phyloP scores from a whole-genome alignment of 257 asterid genomes.

The Catharanthus roseus region DNA sequence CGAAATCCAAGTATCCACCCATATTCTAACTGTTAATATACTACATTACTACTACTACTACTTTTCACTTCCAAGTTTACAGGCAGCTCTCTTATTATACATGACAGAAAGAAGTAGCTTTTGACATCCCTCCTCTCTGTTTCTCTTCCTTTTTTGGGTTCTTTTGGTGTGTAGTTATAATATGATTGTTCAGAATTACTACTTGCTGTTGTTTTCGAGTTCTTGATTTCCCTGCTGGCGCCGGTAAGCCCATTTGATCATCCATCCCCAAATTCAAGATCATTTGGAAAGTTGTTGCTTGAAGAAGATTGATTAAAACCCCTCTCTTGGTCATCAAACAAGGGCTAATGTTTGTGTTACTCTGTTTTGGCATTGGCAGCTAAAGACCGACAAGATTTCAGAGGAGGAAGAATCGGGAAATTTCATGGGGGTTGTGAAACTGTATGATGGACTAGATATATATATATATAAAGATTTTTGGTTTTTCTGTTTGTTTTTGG shows the following conservation, averaged over 20 bases:
- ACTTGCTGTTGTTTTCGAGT: conserved; percentile 25
- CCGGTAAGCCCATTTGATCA: neutral
- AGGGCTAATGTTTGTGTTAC: conserved; percentile 8
- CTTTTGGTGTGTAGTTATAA: conserved; percentile 37
- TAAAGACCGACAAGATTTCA: conserved; percentile 25
- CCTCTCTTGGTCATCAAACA: neutral
- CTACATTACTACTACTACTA: conserved; percentile 24
- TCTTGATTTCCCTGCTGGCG: conserved; percentile 26
- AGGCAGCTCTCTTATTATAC: conserved; percentile 22
- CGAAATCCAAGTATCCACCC: too few relatives aligned
- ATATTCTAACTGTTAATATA: conserved; percentile 33
- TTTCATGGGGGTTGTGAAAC: conserved; percentile 45
- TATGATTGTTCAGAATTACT: conserved; percentile 36
- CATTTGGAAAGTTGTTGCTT: conserved; percentile 1
- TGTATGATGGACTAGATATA: conserved; percentile 25
- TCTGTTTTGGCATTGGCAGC: conserved; percentile 15
- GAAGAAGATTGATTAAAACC: too few relatives aligned
- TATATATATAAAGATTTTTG: conserved; percentile 19
- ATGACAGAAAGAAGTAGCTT: conserved; percentile 31
- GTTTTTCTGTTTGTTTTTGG: neutral
- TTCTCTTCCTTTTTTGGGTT: neutral
- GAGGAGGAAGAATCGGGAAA: conserved; percentile 32
- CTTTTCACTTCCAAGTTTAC: conserved; percentile 7
- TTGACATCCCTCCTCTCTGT: neutral
- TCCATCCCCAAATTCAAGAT: conserved; percentile 9